A percentile compares a stretch with the other conserved stretches of the same genome.
Conservation (phyloP, 768 basidiomycete genomes). For the Saitozyma podzolica region DNA sequence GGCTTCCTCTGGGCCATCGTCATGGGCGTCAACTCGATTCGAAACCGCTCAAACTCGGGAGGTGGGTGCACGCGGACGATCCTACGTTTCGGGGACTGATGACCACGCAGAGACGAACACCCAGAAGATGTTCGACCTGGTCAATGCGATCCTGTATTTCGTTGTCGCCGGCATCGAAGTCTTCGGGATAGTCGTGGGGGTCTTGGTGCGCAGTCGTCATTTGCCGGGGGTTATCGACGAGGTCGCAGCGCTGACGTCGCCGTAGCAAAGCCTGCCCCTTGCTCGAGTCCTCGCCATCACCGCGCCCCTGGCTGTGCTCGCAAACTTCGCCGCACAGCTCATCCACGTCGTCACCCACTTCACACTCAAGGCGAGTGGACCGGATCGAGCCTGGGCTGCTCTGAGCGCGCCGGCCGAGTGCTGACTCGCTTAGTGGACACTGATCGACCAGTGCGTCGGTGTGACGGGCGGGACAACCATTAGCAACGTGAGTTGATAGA, state of each 20-base stretch:
- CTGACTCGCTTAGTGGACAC: constrained; percentile 15
- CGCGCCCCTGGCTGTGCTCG: constrained; percentile 37
- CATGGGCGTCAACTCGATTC: constrained; percentile 31
- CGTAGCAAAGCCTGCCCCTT: constrained; percentile 33
- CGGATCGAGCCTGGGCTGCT: no score
- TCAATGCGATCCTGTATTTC: constrained; percentile 39
- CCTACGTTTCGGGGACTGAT: not conserved
- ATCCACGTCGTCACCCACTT: constrained; percentile 34
- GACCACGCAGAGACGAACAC: constrained; percentile 21
- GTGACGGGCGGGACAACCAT: constrained; percentile 12
- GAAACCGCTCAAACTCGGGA: constrained; percentile 12
- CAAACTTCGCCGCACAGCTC: constrained; percentile 36
- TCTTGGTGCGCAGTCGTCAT: constrained; percentile 21
- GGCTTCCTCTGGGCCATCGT: constrained; percentile 42
- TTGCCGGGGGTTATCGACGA: not conserved
- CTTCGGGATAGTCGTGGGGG: constrained; percentile 26
- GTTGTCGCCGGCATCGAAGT: constrained; percentile 35
- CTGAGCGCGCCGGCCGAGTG: not conserved
- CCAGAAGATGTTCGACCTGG: constrained; percentile 29
- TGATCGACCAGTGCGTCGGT: constrained; percentile 38
- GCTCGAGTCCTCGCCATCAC: constrained; percentile 29
- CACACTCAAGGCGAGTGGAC: constrained; percentile 32
- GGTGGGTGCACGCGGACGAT: constrained; percentile 14
- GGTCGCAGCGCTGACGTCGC: not conserved
- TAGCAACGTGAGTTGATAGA: constrained; percentile 22